Base-by-base conservation (phyloP, 129 eudicot species). In the Chrysanthemum makinoi region DNA sequence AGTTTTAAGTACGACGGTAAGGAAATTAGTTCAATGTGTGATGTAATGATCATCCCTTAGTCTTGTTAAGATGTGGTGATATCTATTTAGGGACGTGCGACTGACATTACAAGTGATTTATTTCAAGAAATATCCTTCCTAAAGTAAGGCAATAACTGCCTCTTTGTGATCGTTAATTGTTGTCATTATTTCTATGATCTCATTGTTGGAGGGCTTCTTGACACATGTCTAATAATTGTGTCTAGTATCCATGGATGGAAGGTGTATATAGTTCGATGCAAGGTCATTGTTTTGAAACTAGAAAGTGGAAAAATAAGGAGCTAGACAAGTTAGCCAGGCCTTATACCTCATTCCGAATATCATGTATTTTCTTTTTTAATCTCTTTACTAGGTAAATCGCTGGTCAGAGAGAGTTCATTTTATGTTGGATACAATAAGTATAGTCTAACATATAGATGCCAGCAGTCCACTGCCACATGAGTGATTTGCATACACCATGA, bases 281-380 rank as follows among this genome's bases (percentile, higher is more conserved):
- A 0, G 6, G 8, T 4, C 6, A 35, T 6, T 5, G 6, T 35
- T 1, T 70, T 24, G 56, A 71, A 57, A 9, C 16, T 58, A 44
- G 56, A 54, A 46, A 46, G 67, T 59, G 65, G 28, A 59, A 58
- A 58, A 58, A 43, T 20, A 43, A 46, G 56, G 44, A 57, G 22
- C 13, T 71, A 57, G 54, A 52, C 22, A 57, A 44, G 39, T 44
- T 57, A 43, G 39, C 24, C 14, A 50, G 72, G 52, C 13, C 24
- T 26, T 66, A 12, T 35, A 52, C 62, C 6, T 61, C 33, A 28
- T 61, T 12, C 15, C 24, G 56, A 66, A 53, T 49, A 49, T 67
- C 59, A 48, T 52, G 10, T 13, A 52, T 52, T 6, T 9, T 35
- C 0, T 35, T 35, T 6, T 35, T 35, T 35, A 35, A 6, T 35